Evolutionary conservation across 805 yeast species (phyloP), one percentile per base, ranked within the genome.

Genomic region (Wickerhamiella lipophila): DNA sequence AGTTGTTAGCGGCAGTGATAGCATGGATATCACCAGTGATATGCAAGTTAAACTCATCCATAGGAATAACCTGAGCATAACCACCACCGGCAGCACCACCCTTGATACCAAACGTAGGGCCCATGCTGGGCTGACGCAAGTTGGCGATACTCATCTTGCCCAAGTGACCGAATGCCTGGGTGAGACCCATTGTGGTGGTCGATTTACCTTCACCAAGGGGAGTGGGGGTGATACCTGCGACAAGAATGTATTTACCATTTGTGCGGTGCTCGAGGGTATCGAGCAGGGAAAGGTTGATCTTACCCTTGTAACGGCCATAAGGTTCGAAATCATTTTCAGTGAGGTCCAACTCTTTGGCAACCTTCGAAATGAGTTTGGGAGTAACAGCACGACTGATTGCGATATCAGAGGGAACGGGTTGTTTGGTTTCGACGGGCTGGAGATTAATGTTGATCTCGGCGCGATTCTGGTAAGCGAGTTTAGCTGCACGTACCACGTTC

Each of bases 51-150:
- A 89, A 89, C 70, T 89, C 96, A 65, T 89, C 97, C 96, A 89
- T 92, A 44, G 98, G 98, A 60, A 89, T 86, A 40, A 89, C 96
- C 69, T 89, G 97, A 2, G 97, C 75, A 65, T 87, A 89, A 40
- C 97, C 97, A 64, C 97, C 98, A 60, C 98, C 98, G 12, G 98
- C 97, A 49, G 98, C 98, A 67, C 97, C 97, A 63, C 98, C 98
- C 71, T 89, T 89, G 60, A 89, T 88, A 66, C 98, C 98, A 60
- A 89, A 89, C 15, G 97, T 89, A 49, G 98, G 98, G 39, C 97
- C 98, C 96, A 89, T 87, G 11, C 94, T 83, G 22, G 98, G 97
- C 67, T 89, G 98, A 65, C 98, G 81, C 49, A 89, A 95, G 61
- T 85, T 88, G 50, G 97, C 98, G 64, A 89, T 77, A 35, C 94